A percentile compares a stretch with the other conserved stretches of the same genome.
phyloP scores from a whole-genome alignment of 2,329 filamentous ascomycete species.

The Xylariaceae sp. region DNA sequence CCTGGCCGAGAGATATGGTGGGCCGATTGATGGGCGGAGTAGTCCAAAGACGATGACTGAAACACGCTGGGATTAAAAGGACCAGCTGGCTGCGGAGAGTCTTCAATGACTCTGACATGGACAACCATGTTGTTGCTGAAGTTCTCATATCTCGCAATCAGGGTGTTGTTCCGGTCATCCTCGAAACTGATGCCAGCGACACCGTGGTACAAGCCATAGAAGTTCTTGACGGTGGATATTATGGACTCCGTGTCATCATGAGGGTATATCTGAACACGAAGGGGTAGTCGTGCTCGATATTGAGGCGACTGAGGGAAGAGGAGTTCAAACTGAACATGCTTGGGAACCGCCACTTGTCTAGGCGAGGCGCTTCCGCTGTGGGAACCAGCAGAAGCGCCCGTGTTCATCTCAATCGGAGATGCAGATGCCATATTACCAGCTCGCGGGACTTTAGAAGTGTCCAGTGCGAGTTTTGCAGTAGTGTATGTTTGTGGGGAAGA shows the following conservation, averaged over 20 bases:
- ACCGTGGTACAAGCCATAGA: constrained; percentile 88
- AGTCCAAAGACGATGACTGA: constrained; percentile 49
- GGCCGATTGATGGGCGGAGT: constrained; percentile 45
- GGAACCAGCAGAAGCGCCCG: constrained; percentile 35
- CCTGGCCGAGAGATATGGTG: constrained; percentile 61
- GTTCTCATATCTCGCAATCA: constrained; percentile 96
- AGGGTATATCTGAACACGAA: constrained; percentile 85
- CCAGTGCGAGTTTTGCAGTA: constrained; percentile 23
- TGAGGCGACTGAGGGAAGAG: constrained; percentile 63
- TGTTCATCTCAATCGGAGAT: constrained; percentile 38
- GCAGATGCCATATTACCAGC: constrained; percentile 42
- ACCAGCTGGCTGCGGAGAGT: constrained; percentile 42
- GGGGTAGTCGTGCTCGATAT: constrained; percentile 69
- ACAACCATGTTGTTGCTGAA: constrained; percentile 88
- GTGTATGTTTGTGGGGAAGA: constrained; percentile 18
- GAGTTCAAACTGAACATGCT: constrained; percentile 76
- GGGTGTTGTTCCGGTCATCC: constrained; percentile 78
- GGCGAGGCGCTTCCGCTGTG: constrained; percentile 44
- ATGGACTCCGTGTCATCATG: constrained; percentile 98
- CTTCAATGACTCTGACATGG: constrained; percentile 78
- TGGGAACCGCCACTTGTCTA: constrained; percentile 48
- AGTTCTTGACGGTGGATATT: constrained; percentile 97
- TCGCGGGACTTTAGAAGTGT: constrained; percentile 26
- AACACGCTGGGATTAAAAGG: constrained; percentile 48
- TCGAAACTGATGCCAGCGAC: constrained; percentile 90